Evolutionary conservation across 148 eudicot genomes (phyloP), one percentile per base, ranked within the genome.

Genomic region (Gaultheria prostrata): DNA sequence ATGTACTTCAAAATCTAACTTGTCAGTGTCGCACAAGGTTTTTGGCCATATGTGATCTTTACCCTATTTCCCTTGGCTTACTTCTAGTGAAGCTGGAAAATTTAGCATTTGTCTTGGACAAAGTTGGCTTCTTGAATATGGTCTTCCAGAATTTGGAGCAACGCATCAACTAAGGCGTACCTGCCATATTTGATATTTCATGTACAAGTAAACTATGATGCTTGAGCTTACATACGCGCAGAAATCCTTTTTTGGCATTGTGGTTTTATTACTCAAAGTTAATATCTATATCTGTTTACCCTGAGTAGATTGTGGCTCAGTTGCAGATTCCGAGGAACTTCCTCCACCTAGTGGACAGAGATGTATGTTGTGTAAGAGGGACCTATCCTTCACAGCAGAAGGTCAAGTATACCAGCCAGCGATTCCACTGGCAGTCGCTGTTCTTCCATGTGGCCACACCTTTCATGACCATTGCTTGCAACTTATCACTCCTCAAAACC

Each of bases 361-460:
- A 32, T 94, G 98, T 87, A 46, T 84, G 79, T 7, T 93, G 82
- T 93, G 98, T 89, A 91, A 89, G 85, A 91, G 98, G 89, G 95
- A 94, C 74, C 87, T 94, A 70, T 85, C 90, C 1, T 91, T 85
- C 84, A 71, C 90, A 79, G 88, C 95, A 13, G 91, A 91, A 82
- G 98, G 98, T 35, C 90, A 88, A 0, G 63, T 90, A 15, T 56
- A 76, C 50, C 86, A 84, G 77, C 95, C 94, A 0, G n/a, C 86
- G 18, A 46, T 59, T 32, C 83, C 90, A 49, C 94, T 90, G 32
- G 35, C 88, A 39, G 92, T 89, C 33, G 94, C 93, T 21, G 89
- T 92, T 84, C 92, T 93, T 54, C 88, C 91, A 46, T 93, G 95
- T 77, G 90, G 91, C 57, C 94, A 91, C 87, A 85, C 89, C 67